Base-by-base conservation (phyloP, 2,329 filamentous ascomycete species). In the Colletotrichum musae region DNA sequence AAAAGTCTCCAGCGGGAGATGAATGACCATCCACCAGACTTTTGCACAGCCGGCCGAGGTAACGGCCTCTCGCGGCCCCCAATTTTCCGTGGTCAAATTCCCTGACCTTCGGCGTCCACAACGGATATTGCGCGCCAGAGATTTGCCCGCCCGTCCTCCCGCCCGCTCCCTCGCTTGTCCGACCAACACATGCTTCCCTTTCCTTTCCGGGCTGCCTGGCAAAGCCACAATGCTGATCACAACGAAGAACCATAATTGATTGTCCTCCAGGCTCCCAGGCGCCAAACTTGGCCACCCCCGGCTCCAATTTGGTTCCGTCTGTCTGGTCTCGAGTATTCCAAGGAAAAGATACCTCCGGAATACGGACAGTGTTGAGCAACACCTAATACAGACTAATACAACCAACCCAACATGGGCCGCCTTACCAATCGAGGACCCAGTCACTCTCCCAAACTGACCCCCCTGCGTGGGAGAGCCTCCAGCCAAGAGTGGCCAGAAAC, bases 21-120 rank as follows among this genome's bases (percentile, higher is more conserved):
- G 53, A 48, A 50, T 48, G 59, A 65, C 62, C 32, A 36, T 36
- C 32, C 32, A 36, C 32, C 53, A 65, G 59, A 69, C 61, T 43
- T 26, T 54, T 62, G 50, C 59, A 54, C 59, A 43, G 66, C 66
- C 61, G 9, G 28, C 28, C 28, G 28, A 36, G 7, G 7, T 18
- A 24, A 47, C 50, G 24, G 48, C 21, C 28, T 18, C 36, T 65
- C 18, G 28, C 43, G 59, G 53, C 53, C 65, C 63, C 61, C 50
- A 69, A 66, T 51, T 65, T 45, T 58, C 61, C 61, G 61, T 60
- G 56, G 66, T 62, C 63, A 48, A 60, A 45, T 36, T 62, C 56
- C 54, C 36, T 59, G 41, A 43, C 39, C 15, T n/a, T 39, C 53
- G 21, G 28, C 43, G 54, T 59, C 50, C n/a, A 26, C 59, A 39